These are phyloP conservation scores for Hansfordia pulvinata DNA, from an alignment of 2,329 filamentous ascomycete genomes.

Conservation along the genomic window DNA sequence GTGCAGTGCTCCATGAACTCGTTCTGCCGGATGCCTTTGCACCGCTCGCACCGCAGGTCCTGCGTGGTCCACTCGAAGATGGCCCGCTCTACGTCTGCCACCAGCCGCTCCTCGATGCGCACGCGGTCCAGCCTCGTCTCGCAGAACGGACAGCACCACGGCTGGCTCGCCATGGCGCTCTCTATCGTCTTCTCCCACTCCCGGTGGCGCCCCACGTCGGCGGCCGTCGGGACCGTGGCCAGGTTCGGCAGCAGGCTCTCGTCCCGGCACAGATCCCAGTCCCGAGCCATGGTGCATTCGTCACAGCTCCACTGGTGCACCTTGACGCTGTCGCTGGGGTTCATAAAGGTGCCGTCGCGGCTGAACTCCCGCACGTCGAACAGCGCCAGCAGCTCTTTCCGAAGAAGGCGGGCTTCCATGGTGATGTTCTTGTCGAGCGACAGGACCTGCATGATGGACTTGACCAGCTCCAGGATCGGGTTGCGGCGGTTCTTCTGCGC, in stretches of 20 bases:
- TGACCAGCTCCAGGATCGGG: conserved; percentile 80
- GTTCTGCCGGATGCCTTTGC: conserved; percentile 65
- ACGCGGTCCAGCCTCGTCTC: conserved; percentile 63
- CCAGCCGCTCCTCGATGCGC: conserved; percentile 68
- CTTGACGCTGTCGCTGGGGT: conserved; percentile 64
- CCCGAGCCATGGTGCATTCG: conserved; percentile 77
- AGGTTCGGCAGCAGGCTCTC: conserved; percentile 57
- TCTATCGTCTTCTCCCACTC: conserved; percentile 5
- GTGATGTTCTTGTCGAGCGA: conserved; percentile 82
- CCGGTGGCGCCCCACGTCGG: conserved; percentile 3
- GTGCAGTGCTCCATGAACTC: conserved; percentile 96
- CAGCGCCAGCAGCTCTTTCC: conserved; percentile 76
- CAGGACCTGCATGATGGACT: conserved; percentile 83
- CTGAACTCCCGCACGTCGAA: conserved; percentile 95
- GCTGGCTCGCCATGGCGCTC: conserved; percentile 15
- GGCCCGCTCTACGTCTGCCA: conserved; percentile 62
- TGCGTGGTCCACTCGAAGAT: conserved; percentile 76
- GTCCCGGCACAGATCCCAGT: conserved; percentile 87
- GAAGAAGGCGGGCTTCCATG: conserved; percentile 73
- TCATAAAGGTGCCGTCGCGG: conserved; percentile 73
- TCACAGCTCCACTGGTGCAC: conserved; percentile 72
- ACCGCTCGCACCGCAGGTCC: conserved; percentile 68
- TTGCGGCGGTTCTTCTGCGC: conserved; percentile 32
- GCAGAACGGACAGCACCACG: conserved; percentile 71
- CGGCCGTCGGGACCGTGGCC: conserved; percentile 7